phyloP scores from a whole-genome alignment of 2,329 filamentous ascomycete species.

The Neofusicoccum ribis region DNA sequence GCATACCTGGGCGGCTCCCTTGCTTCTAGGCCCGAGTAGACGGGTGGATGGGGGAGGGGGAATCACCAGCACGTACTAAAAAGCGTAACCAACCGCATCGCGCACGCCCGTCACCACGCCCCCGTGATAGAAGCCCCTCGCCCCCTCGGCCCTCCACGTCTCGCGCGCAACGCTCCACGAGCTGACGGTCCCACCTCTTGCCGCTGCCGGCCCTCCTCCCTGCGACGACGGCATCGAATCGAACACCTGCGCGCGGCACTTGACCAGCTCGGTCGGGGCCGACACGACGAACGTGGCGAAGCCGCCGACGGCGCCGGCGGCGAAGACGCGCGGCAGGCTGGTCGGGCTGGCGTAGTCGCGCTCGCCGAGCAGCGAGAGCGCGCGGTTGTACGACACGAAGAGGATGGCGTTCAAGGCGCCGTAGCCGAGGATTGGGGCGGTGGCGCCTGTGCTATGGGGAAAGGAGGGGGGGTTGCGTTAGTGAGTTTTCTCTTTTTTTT shows the following conservation, averaged over 20 bases:
- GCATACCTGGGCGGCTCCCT: too few relatives aligned
- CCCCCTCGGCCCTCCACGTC: slow-evolving; percentile 59
- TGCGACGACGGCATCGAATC: not conserved
- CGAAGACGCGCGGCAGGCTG: slow-evolving; percentile 66
- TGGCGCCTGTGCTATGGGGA: slow-evolving; percentile 57
- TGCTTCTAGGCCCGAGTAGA: too few relatives aligned
- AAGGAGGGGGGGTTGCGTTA: not conserved
- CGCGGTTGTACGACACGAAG: slow-evolving; percentile 87
- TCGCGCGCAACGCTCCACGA: slow-evolving; percentile 65
- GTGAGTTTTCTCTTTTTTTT: not conserved
- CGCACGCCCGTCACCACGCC: slow-evolving; percentile 78
- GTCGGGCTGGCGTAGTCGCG: slow-evolving; percentile 26
- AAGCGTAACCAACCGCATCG: slow-evolving; percentile 91
- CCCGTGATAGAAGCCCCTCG: slow-evolving; percentile 76
- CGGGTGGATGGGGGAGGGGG: too few relatives aligned
- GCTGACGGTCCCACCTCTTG: slow-evolving; percentile 32
- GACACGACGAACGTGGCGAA: slow-evolving; percentile 83
- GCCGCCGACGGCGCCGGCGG: slow-evolving; percentile 78
- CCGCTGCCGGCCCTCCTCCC: slow-evolving; percentile 29
- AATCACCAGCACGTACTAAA: slow-evolving; percentile 62
- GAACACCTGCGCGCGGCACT: slow-evolving; percentile 80
- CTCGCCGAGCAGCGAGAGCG: slow-evolving; percentile 62
- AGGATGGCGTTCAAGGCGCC: slow-evolving; percentile 88
- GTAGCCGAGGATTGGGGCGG: slow-evolving; percentile 85
- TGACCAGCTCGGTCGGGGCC: slow-evolving; percentile 86